Conservation (phyloP, 169 alveolate species). For the Neospora caninum region DNA sequence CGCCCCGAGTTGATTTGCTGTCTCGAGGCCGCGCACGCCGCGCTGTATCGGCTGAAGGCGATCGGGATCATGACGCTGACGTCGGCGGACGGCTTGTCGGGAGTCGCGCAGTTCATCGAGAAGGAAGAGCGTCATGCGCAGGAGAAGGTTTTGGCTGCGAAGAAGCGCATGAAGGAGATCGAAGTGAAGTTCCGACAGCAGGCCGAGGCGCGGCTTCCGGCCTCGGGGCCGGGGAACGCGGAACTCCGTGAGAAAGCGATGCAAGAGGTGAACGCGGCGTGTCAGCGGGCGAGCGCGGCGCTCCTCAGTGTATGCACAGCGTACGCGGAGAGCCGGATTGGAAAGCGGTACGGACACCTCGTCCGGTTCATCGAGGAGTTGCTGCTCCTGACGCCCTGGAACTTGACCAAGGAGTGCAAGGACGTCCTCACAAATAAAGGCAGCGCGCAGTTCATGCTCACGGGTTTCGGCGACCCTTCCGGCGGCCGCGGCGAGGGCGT, state of each 20-base stretch:
- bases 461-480: constrained; percentile 88
- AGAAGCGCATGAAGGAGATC: constrained; percentile 17
- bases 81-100: constrained; percentile 73
- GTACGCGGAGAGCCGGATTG: constrained; percentile 17
- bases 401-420: constrained; percentile 81
- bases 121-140: constrained; percentile 54
- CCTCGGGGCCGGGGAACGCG: background rate
- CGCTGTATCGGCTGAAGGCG: constrained; percentile 76
- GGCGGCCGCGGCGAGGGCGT: constrained; percentile 90
- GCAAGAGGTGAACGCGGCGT: background rate
- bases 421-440: constrained; percentile 84
- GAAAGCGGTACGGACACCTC: constrained; percentile 56
- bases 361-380: constrained; percentile 84
- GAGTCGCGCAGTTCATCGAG: constrained; percentile 54
- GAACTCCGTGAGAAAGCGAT: background rate
- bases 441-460: constrained; percentile 82
- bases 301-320: background rate
- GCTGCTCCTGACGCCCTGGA: constrained; percentile 86
- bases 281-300: constrained; percentile 13
- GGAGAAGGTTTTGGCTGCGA: constrained; percentile 10
- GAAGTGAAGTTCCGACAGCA: background rate
- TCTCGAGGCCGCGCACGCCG: constrained; percentile 83
- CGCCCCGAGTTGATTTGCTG: constrained; percentile 84
- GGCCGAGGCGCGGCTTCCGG: background rate
- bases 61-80: constrained; percentile 78